Percentiles rank a stretch among this genome's conserved stretches.
phyloP scores from a whole-genome alignment of 2,329 filamentous ascomycete species.

The Pseudogymnoascus destructans region DNA sequence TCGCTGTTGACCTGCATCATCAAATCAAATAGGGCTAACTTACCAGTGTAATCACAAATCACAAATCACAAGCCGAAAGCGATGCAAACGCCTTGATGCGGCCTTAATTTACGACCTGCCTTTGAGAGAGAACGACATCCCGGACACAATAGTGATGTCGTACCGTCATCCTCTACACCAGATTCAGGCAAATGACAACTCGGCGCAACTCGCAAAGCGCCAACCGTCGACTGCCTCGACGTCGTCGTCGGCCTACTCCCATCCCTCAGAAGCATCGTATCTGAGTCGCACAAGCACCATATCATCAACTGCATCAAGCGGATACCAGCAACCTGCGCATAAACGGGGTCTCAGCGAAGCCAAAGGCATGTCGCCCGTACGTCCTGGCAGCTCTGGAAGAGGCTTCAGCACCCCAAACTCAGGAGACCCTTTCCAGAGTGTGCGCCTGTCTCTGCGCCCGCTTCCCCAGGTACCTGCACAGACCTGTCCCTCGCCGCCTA shows the following conservation, averaged over 20 bases:
- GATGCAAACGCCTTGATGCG: slow-evolving; percentile 15
- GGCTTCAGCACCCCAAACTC: slow-evolving; percentile 32
- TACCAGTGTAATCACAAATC: slow-evolving; percentile 1
- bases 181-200: slow-evolving; percentile 38
- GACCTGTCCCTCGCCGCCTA: slow-evolving; percentile 22
- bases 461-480: slow-evolving; percentile 51
- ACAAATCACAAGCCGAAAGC: neutral
- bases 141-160: slow-evolving; percentile 33
- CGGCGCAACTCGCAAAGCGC: slow-evolving; percentile 31
- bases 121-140: slow-evolving; percentile 1
- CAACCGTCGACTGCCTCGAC: slow-evolving; percentile 60
- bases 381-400: slow-evolving; percentile 30
- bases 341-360: slow-evolving; percentile 67
- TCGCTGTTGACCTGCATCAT: slow-evolving; percentile 7
- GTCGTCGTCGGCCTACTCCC: slow-evolving; percentile 55
- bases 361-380: slow-evolving; percentile 39
- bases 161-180: slow-evolving; percentile 47
- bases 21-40: slow-evolving; percentile 8
- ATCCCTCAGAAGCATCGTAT: slow-evolving; percentile 35
- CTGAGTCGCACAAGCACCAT: slow-evolving; percentile 54
- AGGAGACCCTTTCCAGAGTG: slow-evolving; percentile 56
- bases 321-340: slow-evolving; percentile 41
- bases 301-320: slow-evolving; percentile 59
- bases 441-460: slow-evolving; percentile 65
- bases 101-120: slow-evolving; percentile 5